Evolutionary conservation across 306 rosid species (phyloP).

Genomic region (Begonia loranthoides): DNA sequence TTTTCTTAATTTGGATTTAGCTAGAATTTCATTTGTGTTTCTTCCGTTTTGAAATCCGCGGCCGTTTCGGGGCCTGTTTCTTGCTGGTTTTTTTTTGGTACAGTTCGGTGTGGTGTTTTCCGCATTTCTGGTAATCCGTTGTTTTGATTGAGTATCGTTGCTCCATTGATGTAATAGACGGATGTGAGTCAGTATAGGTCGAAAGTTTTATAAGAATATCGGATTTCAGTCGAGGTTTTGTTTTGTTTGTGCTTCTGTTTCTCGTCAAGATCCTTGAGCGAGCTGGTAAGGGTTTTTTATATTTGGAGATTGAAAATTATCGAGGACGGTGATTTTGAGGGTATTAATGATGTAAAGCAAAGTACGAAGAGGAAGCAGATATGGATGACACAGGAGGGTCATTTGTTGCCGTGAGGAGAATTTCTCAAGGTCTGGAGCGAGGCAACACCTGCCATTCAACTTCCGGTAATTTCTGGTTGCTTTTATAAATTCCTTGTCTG

Average conservation of each 20-base stretch:
- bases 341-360: conserved; percentile 7
- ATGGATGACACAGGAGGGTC: conserved; percentile 98
- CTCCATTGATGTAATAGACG: background rate
- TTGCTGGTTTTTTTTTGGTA: conserved; percentile 8
- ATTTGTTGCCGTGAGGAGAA: conserved; percentile 91
- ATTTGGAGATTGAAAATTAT: conserved; percentile 5
- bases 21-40: background rate
- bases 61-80: background rate
- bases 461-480: conserved; percentile 40
- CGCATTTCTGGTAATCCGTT: conserved; percentile 3
- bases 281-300: conserved; percentile 5
- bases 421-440: conserved; percentile 87
- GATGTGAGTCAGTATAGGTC: background rate
- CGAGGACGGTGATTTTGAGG: conserved; percentile 4
- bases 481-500: conserved; percentile 3
- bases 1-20: background rate
- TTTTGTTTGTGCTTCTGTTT: background rate
- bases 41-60: conserved; percentile 2
- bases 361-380: conserved; percentile 8
- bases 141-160: background rate
- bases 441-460: conserved; percentile 71
- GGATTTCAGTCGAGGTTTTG: conserved; percentile 1
- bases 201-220: background rate
- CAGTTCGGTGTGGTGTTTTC: background rate
- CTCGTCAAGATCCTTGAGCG: conserved; percentile 1